Percentiles rank a stretch among this genome's conserved stretches.
Conservation (phyloP, 768 basidiomycete genomes). For the Boletus coccyginus region DNA sequence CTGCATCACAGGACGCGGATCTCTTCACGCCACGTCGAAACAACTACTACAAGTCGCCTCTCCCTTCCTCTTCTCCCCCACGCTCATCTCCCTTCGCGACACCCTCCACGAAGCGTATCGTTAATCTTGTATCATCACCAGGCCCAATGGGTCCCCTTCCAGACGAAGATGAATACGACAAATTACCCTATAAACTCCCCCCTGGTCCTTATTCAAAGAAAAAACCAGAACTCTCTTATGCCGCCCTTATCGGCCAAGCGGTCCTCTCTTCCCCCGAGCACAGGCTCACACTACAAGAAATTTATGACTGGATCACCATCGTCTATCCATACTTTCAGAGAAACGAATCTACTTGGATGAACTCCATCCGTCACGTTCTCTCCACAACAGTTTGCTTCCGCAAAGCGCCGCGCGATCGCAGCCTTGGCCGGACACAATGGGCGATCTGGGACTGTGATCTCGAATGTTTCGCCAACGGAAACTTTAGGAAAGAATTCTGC, state of each 20-base stretch:
- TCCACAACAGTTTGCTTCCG: conserved; percentile 91
- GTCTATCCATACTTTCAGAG: conserved; percentile 93
- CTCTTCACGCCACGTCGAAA: conserved; percentile 53
- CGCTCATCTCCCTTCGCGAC: conserved; percentile 61
- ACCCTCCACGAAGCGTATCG: conserved; percentile 50
- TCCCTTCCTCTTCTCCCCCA: conserved; percentile 62
- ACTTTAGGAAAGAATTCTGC: conserved; percentile 67
- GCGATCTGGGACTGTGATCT: conserved; percentile 81
- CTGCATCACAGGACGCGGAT: conserved; percentile 34
- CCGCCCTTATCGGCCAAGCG: conserved; percentile 94
- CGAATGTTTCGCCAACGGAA: conserved; percentile 79
- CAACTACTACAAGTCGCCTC: conserved; percentile 43
- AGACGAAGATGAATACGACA: conserved; percentile 61
- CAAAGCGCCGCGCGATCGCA: conserved; percentile 74
- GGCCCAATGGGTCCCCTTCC: conserved; percentile 70
- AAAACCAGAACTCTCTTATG: conserved; percentile 89
- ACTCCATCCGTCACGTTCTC: conserved; percentile 95
- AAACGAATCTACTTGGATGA: conserved; percentile 95
- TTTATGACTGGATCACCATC: conserved; percentile 94
- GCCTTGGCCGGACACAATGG: conserved; percentile 83
- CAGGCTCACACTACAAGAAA: conserved; percentile 89
- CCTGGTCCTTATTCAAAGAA: conserved; percentile 76
- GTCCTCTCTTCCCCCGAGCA: conserved; percentile 81
- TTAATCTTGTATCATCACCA: conserved; percentile 83
- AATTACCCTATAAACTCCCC: conserved; percentile 73